phyloP scores from a whole-genome alignment of 805 yeast genomes.

The Yarrowia porcina region DNA sequence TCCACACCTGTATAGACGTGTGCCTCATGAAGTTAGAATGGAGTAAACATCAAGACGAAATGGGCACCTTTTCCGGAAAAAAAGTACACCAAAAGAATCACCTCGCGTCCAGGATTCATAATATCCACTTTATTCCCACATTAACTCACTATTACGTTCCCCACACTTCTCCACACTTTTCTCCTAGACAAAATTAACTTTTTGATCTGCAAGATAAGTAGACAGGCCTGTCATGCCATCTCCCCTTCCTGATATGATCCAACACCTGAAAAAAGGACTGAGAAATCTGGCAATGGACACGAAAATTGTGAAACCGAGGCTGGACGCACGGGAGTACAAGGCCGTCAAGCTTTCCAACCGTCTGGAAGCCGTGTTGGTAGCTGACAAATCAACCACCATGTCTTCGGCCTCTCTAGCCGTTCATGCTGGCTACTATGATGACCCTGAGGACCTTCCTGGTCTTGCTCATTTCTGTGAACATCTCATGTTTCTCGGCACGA shows the following conservation, averaged over 20 bases:
- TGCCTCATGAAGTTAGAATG: too few relatives aligned
- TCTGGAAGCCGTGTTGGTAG: conserved; percentile 60
- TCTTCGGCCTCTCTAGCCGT: conserved; percentile 73
- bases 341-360: conserved; percentile 67
- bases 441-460: conserved; percentile 68
- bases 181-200: background rate
- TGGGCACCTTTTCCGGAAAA: too few relatives aligned
- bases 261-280: background rate
- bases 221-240: too few relatives aligned
- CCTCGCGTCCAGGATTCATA: too few relatives aligned
- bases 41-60: too few relatives aligned
- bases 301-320: conserved; percentile 42
- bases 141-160: too few relatives aligned
- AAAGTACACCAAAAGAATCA: too few relatives aligned
- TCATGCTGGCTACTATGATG: conserved; percentile 75
- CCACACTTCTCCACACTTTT: too few relatives aligned
- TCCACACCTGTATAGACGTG: too few relatives aligned
- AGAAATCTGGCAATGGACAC: background rate
- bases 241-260: background rate
- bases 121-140: too few relatives aligned
- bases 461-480: conserved; percentile 91
- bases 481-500: conserved; percentile 74
- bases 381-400: conserved; percentile 65
- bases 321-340: conserved; percentile 75
- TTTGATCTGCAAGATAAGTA: background rate